Evolutionary conservation across 129 eudicot species (phyloP), one percentile per base, ranked within the genome.

Genomic region (Artemisia argyi): DNA sequence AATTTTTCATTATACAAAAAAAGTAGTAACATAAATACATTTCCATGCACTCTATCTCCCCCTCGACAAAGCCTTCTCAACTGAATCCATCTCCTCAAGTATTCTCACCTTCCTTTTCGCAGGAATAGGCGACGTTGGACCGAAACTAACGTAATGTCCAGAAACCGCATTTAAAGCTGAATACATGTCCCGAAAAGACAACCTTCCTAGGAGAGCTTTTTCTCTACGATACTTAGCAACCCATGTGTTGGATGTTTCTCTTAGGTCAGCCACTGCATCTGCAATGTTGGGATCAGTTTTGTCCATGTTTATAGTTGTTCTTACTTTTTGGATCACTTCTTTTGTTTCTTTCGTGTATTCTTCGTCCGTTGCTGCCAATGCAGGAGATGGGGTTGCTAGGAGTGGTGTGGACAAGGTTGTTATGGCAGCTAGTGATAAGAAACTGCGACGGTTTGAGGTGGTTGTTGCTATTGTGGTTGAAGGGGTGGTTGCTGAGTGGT

Each of bases 71-170:
- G 97, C 91, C 89, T 94, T 94, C 85, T 94, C 99, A 3, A 87
- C 99, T 3, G 97, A 84, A 46, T 94, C 99, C 88, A 94, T 80
- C 80, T 94, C 99, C 73, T 90, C 97, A 69, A 94, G 76, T 28
- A 94, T 94, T 59, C 99, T 85, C 5, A 87, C 87, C 84, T 76
- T 94, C 83, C 99, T 82, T 84, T 94, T 94, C 0, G 91, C 86
- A 49, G 99, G 99, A 65, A 94, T 90, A 51, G 99, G 99, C 2
- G 97, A 89, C 1, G 99, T 94, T n/a, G 99, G 99, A 17, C 99
- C 99, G 56, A 94, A 94, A 68, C 91, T 94, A 65, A 94, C 79
- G 69, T 94, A 94, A 78, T 94, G 99, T 63, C 99, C 97, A 47
- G 97, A 90, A 24, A 94, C 97, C 5, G 99, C 99, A 62, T 94